These are phyloP conservation scores for Saccharomycopsis hybrid DNA, from an alignment of 1,139 yeast species.

Conservation along the genomic window DNA sequence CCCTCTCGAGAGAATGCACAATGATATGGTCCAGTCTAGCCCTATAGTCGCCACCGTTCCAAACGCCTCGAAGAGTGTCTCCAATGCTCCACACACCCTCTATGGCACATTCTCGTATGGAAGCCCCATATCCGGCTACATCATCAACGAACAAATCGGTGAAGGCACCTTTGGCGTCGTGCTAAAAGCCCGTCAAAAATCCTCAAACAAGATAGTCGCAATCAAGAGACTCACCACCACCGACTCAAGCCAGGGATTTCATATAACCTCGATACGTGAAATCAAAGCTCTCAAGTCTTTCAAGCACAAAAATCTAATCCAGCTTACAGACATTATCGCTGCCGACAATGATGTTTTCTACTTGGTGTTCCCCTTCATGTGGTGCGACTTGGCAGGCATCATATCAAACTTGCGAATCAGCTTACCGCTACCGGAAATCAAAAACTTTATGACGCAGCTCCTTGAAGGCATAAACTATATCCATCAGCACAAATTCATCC, in stretches of 20 bases:
- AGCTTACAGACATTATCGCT: conserved; percentile 65
- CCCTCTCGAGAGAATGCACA: too few species aligned
- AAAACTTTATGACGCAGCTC: conserved; percentile 76
- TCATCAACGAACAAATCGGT: conserved; percentile 29
- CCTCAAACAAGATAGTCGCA: conserved; percentile 57
- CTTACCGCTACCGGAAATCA: conserved; percentile 62
- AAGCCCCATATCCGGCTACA: conserved; percentile 2
- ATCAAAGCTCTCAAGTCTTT: conserved; percentile 74
- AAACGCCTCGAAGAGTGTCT: too few species aligned
- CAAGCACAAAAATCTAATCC: conserved; percentile 64
- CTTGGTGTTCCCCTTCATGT: conserved; percentile 90
- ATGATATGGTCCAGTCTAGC: too few species aligned
- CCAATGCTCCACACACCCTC: too few species aligned
- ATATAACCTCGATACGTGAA: conserved; percentile 92
- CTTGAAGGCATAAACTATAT: conserved; percentile 75
- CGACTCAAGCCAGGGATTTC: conserved; percentile 86
- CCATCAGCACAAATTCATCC: conserved; percentile 65
- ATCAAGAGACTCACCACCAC: conserved; percentile 77
- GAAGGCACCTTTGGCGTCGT: conserved; percentile 49
- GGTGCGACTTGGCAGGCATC: conserved; percentile 86
- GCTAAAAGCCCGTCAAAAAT: conserved; percentile 33
- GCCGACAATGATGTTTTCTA: conserved; percentile 35
- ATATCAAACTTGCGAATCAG: conserved; percentile 69
- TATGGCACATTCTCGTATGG: not conserved
- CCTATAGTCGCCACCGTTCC: too few species aligned